Evolutionary conservation across 768 basidiomycete species (phyloP).

Genomic region (Dentipellis fragilis): DNA sequence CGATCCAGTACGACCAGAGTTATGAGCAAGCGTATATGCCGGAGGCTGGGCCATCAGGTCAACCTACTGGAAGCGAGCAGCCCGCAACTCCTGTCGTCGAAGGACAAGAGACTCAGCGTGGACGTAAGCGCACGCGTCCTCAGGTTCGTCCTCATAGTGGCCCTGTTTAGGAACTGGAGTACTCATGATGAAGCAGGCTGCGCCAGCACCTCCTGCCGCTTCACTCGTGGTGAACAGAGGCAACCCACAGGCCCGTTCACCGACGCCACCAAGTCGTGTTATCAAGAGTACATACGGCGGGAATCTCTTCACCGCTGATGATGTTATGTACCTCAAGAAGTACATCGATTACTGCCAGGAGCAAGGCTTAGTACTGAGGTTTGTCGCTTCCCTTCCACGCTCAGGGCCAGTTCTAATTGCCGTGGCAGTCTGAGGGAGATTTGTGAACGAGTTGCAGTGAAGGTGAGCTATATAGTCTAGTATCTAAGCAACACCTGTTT

Average conservation of each 20-base stretch:
- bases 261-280: slow-evolving; percentile 73
- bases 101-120: slow-evolving; percentile 34
- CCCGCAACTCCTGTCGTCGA: slow-evolving; percentile 23
- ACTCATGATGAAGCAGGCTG: slow-evolving; percentile 27
- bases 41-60: slow-evolving; percentile 35
- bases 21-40: slow-evolving; percentile 53
- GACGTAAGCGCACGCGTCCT: slow-evolving; percentile 58
- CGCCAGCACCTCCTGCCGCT: slow-evolving; percentile 58
- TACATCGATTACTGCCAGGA: slow-evolving; percentile 90
- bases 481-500: background rate
- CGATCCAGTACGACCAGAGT: slow-evolving; percentile 38
- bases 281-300: slow-evolving; percentile 88
- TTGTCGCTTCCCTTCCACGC: background rate
- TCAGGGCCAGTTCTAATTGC: background rate
- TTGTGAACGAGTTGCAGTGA: slow-evolving; percentile 78
- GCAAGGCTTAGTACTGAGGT: slow-evolving; percentile 65
- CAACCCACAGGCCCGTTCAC: slow-evolving; percentile 63
- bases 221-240: slow-evolving; percentile 57
- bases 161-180: background rate
- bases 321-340: slow-evolving; percentile 73
- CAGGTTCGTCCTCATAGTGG: slow-evolving; percentile 28
- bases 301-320: slow-evolving; percentile 78
- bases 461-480: slow-evolving; percentile 31
- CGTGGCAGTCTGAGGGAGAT: slow-evolving; percentile 56
- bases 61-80: slow-evolving; percentile 18